Evolutionary conservation across 768 basidiomycete species (phyloP).

Genomic region (Suillus hirtellus): DNA sequence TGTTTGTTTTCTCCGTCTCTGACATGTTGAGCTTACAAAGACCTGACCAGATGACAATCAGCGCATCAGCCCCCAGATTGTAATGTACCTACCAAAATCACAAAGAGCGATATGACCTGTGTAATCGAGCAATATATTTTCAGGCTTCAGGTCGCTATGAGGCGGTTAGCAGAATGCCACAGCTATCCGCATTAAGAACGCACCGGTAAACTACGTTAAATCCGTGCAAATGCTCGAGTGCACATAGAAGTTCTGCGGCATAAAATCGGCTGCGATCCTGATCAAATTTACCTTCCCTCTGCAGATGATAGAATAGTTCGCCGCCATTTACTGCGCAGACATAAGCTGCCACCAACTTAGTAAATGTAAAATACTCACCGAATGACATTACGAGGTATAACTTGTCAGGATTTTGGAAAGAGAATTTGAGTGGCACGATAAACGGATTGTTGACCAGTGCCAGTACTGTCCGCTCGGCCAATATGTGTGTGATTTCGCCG

Average conservation of each 20-base stretch:
- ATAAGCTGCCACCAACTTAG: neutral
- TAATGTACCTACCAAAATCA: conserved; percentile 71
- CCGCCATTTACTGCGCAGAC: conserved; percentile 81
- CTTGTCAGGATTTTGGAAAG: conserved; percentile 97
- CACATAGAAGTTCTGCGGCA: conserved; percentile 94
- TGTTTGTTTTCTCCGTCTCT: conserved; percentile 96
- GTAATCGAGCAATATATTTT: conserved; percentile 97
- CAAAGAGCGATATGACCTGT: conserved; percentile 98
- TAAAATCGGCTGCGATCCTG: conserved; percentile 94
- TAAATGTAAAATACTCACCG: conserved; percentile 44
- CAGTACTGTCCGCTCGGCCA: conserved; percentile 95
- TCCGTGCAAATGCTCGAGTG: conserved; percentile 92
- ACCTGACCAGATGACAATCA: conserved; percentile 38
- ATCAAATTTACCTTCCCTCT: conserved; percentile 95
- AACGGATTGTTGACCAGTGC: conserved; percentile 98
- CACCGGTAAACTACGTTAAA: conserved; percentile 99
- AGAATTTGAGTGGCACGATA: conserved; percentile 98
- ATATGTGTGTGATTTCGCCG: conserved; percentile 96
- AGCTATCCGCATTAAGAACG: conserved; percentile 20
- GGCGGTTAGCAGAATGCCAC: conserved; percentile 1
- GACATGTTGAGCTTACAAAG: conserved; percentile 97
- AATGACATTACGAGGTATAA: conserved; percentile 98
- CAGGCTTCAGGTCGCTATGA: conserved; percentile 88
- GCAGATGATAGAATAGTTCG: conserved; percentile 96
- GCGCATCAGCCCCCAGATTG: neutral